Conservation (phyloP, 176 grass and related monocot species). For the Eremochloa ophiuroides region DNA sequence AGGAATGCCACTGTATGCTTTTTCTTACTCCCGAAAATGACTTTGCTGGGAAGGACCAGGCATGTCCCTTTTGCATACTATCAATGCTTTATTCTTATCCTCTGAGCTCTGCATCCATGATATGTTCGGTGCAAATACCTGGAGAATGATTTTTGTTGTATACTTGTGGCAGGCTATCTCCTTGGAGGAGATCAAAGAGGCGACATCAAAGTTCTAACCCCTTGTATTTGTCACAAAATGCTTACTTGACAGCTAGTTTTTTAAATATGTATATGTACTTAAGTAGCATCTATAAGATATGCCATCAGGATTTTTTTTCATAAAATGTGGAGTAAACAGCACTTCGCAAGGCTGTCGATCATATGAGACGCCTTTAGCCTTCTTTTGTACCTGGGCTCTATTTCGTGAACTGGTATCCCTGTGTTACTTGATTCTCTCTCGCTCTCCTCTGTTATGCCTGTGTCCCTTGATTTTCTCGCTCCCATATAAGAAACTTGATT, state of each 20-base stretch:
- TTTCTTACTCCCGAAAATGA: constrained; percentile 95
- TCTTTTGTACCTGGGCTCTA: not conserved
- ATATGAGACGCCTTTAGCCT: not conserved
- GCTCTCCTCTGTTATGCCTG: no score
- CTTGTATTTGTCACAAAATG: not conserved
- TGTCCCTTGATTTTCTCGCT: not conserved
- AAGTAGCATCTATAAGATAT: constrained; percentile 24
- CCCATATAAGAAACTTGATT: not conserved
- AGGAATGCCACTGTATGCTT: constrained; percentile 98
- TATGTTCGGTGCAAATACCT: not conserved
- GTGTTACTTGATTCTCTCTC: not conserved
- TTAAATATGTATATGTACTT: constrained; percentile 20
- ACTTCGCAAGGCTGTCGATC: not conserved
- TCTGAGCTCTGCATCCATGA: not conserved
- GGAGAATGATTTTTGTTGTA: not conserved
- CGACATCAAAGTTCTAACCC: constrained; percentile 68
- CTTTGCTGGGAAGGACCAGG: constrained; percentile 91
- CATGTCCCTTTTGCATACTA: constrained; percentile 6
- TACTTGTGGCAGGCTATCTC: constrained; percentile 48
- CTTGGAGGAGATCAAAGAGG: constrained; percentile 81
- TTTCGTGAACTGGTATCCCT: not conserved
- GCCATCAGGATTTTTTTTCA: not conserved
- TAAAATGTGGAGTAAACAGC: constrained; percentile 12
- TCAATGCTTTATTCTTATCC: not conserved
- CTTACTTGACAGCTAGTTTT: not conserved